phyloP scores from a whole-genome alignment of 352 stramenopile genomes.

The Globisporangium alternatum region DNA sequence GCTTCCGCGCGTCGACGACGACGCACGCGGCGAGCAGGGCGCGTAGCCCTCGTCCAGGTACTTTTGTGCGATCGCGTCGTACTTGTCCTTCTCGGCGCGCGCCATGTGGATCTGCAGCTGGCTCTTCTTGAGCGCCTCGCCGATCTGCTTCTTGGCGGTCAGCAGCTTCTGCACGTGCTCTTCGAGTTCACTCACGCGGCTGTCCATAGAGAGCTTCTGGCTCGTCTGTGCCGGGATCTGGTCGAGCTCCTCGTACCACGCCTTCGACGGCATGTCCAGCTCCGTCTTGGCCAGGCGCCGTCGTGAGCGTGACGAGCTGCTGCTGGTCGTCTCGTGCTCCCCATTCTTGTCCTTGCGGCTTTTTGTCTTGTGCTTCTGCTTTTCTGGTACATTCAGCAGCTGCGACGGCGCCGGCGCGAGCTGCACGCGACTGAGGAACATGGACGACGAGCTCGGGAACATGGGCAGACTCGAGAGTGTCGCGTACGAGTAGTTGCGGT shows the following conservation, averaged over 20 bases:
- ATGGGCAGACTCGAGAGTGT: constrained; percentile 7
- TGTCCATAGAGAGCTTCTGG: constrained; percentile 32
- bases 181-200: constrained; percentile 35
- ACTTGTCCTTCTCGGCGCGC: constrained; percentile 29
- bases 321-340: neutral
- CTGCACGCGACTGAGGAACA: constrained; percentile 17
- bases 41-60: constrained; percentile 32
- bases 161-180: constrained; percentile 39
- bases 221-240: constrained; percentile 18
- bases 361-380: neutral
- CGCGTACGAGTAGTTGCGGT: constrained; percentile 12
- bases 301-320: neutral
- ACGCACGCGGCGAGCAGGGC: neutral
- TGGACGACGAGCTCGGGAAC: constrained; percentile 15
- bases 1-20: neutral
- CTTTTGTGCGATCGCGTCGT: constrained; percentile 29
- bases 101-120: constrained; percentile 30
- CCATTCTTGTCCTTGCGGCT: neutral
- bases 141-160: constrained; percentile 33
- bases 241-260: constrained; percentile 23
- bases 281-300: constrained; percentile 17
- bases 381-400: neutral
- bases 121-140: constrained; percentile 32
- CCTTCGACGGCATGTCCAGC: constrained; percentile 12
- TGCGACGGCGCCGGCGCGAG: constrained; percentile 7